These are phyloP conservation scores for Syzygium syzygioides DNA, from an alignment of 441 rosid genomes.

Conservation along the genomic window DNA sequence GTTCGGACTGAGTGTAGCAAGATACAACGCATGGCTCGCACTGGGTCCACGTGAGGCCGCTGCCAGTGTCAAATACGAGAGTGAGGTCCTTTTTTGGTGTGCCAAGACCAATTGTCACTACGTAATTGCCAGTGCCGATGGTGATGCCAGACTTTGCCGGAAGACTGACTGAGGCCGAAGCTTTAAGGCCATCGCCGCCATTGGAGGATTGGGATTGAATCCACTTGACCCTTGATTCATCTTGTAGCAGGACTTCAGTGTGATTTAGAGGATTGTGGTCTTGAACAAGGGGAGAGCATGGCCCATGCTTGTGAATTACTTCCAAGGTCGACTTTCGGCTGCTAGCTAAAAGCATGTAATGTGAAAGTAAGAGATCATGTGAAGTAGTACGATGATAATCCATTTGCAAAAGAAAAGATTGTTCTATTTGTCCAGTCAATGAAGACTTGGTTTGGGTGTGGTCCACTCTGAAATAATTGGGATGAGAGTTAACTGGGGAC, in stretches of 20 bases:
- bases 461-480: neutral
- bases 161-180: neutral
- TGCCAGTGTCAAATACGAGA: neutral
- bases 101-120: neutral
- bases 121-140: neutral
- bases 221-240: neutral
- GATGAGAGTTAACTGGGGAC: neutral
- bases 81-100: neutral
- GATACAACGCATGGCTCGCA: neutral
- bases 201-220: neutral
- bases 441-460: neutral
- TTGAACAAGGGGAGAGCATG: neutral
- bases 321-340: neutral
- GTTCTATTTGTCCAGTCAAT: neutral
- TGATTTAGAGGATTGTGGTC: neutral
- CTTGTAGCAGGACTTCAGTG: neutral
- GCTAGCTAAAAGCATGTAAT: neutral
- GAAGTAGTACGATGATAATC: neutral
- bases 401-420: neutral
- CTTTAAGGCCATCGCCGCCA: neutral
- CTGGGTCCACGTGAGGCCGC: neutral
- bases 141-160: neutral
- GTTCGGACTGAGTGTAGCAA: neutral
- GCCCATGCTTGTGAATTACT: neutral
- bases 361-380: neutral